These are phyloP conservation scores for Calendula officinalis DNA, from an alignment of 129 eudicot genomes.

Conservation along the genomic window DNA sequence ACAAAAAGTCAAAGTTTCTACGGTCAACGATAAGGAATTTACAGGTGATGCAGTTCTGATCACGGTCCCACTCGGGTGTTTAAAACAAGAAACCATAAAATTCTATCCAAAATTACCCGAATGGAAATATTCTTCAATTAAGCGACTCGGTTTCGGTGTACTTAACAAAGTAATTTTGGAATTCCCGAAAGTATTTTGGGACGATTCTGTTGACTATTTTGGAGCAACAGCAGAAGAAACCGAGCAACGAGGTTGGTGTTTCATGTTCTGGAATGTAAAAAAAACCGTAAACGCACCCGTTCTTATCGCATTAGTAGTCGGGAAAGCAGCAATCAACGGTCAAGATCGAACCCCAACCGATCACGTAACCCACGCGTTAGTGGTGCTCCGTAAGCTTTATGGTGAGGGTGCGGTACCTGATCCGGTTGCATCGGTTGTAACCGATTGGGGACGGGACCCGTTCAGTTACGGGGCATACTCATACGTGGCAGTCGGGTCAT, in stretches of 20 bases:
- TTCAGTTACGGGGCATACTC: constrained; percentile 97
- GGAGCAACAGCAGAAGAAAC: constrained; percentile 96
- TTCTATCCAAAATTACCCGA: constrained; percentile 79
- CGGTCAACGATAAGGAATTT: constrained; percentile 62
- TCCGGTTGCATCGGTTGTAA: constrained; percentile 92
- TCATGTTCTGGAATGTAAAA: constrained; percentile 97
- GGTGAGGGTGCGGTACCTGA: constrained; percentile 71
- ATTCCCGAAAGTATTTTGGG: constrained; percentile 95
- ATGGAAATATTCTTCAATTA: constrained; percentile 78
- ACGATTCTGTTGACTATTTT: constrained; percentile 89
- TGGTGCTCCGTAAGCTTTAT: constrained; percentile 83
- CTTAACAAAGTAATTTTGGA: constrained; percentile 90
- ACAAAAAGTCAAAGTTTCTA: constrained; percentile 68
- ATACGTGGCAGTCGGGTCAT: constrained; percentile 92
- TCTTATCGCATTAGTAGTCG: constrained; percentile 91
- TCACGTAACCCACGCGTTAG: constrained; percentile 74
- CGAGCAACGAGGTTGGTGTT: constrained; percentile 79
- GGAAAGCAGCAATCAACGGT: constrained; percentile 82
- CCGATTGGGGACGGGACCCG: constrained; percentile 99
- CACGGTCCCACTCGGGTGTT: constrained; percentile 94
- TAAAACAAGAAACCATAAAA: constrained; percentile 72
- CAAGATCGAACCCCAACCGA: constrained; percentile 53
- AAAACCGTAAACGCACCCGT: constrained; percentile 98
- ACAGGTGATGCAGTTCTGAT: constrained; percentile 80
- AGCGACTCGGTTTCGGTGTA: constrained; percentile 91